Evolutionary conservation across 257 asterid genomes (phyloP), one percentile per base, ranked within the genome.

Genomic region (Forsythia suspensa): DNA sequence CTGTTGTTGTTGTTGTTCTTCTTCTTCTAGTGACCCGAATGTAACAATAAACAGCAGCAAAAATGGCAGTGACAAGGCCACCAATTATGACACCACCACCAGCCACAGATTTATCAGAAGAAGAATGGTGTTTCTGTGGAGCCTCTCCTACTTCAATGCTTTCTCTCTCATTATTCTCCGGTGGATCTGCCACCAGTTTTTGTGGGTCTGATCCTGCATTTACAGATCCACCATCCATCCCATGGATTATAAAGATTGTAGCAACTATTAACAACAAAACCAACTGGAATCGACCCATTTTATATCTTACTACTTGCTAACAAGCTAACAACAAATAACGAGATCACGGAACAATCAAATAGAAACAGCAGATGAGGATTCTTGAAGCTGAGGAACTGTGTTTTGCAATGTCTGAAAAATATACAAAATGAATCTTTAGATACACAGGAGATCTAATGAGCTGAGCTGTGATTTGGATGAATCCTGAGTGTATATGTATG

Each of bases 61-160:
- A 88, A 77, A 83, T 77, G 80, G 85, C 94, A 77, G 96, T 88
- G 67, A 88, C 89, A 78, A 92, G 96, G 38, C 96, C 97, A 78
- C 96, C 97, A 70, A 92, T 80, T 16, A 92, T 91, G 59, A 92
- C 92, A 43, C 92, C 93, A 5, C 94, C 94, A 55, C 93, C 96
- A 1, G 92, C 93, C 44, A 80, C 91, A 0, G 93, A 90, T 72
- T 79, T 86, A 67, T 87, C 92, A 71, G 91, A 34, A 37, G 91
- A 85, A 75, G 91, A 85, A 75, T 80, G 92, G 79, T 87, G 93
- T 66, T 76, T 81, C 79, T 79, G 89, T 69, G 91, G 93, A 29
- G 89, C 92, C 65, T 88, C 93, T 7, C 89, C 92, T 52, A 51
- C 75, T 6, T 34, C 38, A 3, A 29, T 29, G 34, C 34, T 29